Evolutionary conservation across 768 basidiomycete genomes (phyloP), one percentile per base, ranked within the genome.

Genomic region (Tricholoma sp.): DNA sequence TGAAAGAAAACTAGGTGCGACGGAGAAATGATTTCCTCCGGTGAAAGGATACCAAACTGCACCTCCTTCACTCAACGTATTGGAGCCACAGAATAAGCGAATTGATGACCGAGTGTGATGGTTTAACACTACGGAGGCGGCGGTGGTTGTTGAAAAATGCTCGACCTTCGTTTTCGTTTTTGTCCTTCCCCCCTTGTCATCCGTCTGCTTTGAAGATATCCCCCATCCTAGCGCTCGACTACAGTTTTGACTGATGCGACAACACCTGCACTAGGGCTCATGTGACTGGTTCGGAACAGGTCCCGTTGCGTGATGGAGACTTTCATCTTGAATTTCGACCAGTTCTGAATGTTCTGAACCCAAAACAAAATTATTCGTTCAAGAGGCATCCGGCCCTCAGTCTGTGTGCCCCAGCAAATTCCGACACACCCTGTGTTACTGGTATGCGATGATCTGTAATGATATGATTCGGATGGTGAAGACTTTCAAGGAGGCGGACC

Each of bases 1-100:
- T n/a, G 29, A 49, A 9, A 37, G 55, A 50, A 47, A 50, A 60
- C 64, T 61, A 55, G 28, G 6, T 39, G 54, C 62, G 54, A 83
- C 88, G 69, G 68, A 98, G 94, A 68, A n/a, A n/a, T n/a, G n/a
- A 98, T 98, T 81, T 98, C 97, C 75, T 98, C 97, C 9, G 97
- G 97, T 33, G 94, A 95, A 65, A 99, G 86, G 65, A 99, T 94
- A 66, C 96, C 94, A 79, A 98, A 98, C 72, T 98, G 95, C 59
- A 98, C 95, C 76, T 98, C 95, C 78, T 87, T 90, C 65, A 98
- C 91, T 75, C 92, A 93, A 74, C 91, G 89, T 73, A 96, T 82
- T 29, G 96, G 96, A 53, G 94, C 95, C 66, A 91, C 86, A 29
- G 95, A 97, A 73, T 83, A 91, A 59, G 94, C 91, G 66, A 94